Evolutionary conservation across 768 basidiomycete genomes (phyloP).

Genomic region (Serpula lacrymans): DNA sequence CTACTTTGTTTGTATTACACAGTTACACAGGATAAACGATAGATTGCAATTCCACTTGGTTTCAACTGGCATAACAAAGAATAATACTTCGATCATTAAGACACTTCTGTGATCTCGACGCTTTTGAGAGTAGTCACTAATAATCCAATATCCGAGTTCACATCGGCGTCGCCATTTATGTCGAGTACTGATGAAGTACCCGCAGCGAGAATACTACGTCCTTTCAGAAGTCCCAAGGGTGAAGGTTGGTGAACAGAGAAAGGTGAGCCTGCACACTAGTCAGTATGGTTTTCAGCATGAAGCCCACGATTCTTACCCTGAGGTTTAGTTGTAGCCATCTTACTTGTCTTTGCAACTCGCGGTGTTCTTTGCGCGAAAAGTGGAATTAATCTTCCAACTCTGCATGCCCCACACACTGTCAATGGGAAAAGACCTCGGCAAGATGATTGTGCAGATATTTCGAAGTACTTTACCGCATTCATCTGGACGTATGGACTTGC

Average conservation of each 20-base stretch:
- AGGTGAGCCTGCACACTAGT: background rate
- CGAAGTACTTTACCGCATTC: constrained; percentile 59
- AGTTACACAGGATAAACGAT: too few species aligned
- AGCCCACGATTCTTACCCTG: constrained; percentile 35
- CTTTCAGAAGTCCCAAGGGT: constrained; percentile 13
- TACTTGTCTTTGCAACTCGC: constrained; percentile 36
- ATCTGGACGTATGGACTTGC: constrained; percentile 66
- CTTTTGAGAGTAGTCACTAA: constrained; percentile 10
- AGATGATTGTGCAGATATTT: background rate
- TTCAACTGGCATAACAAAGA: too few species aligned
- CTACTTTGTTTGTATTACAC: too few species aligned
- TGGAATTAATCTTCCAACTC: constrained; percentile 54
- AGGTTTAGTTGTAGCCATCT: constrained; percentile 40
- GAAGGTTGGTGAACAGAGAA: background rate
- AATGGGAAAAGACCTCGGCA: background rate
- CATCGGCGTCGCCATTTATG: too few species aligned
- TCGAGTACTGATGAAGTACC: too few species aligned
- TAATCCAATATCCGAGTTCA: too few species aligned
- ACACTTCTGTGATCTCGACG: too few species aligned
- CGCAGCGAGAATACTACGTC: too few species aligned
- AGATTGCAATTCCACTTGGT: too few species aligned
- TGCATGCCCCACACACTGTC: constrained; percentile 67
- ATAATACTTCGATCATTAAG: too few species aligned
- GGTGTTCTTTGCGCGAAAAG: constrained; percentile 44
- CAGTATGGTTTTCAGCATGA: background rate